Evolutionary conservation across 768 basidiomycete genomes (phyloP).

Genomic region (Baorangia bicolor): DNA sequence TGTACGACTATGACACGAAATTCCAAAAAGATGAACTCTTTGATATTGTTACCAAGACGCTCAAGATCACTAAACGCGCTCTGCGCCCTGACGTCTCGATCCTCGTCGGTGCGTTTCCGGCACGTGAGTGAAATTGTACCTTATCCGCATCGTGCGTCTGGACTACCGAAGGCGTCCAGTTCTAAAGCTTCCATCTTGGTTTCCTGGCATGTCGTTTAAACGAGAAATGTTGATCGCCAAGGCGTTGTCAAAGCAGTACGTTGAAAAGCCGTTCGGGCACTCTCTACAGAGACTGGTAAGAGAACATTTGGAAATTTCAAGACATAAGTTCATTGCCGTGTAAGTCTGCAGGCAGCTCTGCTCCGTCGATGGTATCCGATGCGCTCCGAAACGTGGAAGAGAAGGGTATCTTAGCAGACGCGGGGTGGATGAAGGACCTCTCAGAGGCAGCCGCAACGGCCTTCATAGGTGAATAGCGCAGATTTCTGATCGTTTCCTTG

Average conservation of each 20-base stretch:
- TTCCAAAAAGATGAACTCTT: slow-evolving; percentile 14
- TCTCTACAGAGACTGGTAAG: slow-evolving; percentile 21
- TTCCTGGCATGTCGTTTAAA: slow-evolving; percentile 26
- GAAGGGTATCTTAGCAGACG: slow-evolving; percentile 2
- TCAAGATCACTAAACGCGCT: slow-evolving; percentile 6
- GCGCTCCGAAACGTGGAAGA: slow-evolving; percentile 11
- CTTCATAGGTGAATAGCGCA: slow-evolving; percentile 13
- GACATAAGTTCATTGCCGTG: not conserved
- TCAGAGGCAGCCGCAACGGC: slow-evolving; percentile 23
- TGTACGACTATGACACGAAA: slow-evolving; percentile 21
- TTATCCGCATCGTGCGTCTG: not conserved
- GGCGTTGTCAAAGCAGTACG: slow-evolving; percentile 13
- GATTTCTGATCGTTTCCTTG: not conserved
- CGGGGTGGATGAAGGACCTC: slow-evolving; percentile 10
- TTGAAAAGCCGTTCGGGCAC: slow-evolving; percentile 15
- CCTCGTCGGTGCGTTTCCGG: slow-evolving; percentile 17
- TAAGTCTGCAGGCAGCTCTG: slow-evolving; percentile 7
- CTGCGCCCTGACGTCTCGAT: slow-evolving; percentile 20
- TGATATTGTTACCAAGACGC: slow-evolving; percentile 3
- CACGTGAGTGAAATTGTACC: slow-evolving; percentile 6
- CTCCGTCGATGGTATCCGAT: slow-evolving; percentile 20
- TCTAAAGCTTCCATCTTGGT: slow-evolving; percentile 22
- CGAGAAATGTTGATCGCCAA: slow-evolving; percentile 19
- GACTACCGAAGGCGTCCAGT: slow-evolving; percentile 4
- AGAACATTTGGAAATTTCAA: not conserved